These are phyloP conservation scores for Anthracocystis panici-leucophaei DNA, from an alignment of 1,284 basidiomycete genomes.

Conservation along the genomic window DNA sequence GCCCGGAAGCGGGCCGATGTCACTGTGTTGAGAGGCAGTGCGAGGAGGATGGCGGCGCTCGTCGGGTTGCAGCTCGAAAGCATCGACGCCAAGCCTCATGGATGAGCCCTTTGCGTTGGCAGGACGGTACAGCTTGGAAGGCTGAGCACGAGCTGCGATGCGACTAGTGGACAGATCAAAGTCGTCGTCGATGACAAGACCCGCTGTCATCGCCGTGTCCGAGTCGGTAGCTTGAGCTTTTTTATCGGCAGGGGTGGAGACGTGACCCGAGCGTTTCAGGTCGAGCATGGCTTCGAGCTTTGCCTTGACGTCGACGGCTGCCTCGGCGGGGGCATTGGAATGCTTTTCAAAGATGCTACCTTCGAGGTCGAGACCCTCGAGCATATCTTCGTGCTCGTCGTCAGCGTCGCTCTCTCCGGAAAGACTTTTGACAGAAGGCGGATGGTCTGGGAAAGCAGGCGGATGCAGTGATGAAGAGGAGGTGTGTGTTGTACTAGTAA, in stretches of 20 bases:
- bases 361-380: slow-evolving; percentile 52
- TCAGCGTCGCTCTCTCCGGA: slow-evolving; percentile 55
- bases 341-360: slow-evolving; percentile 49
- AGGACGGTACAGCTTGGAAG: slow-evolving; percentile 12
- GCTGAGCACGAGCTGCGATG: slow-evolving; percentile 29
- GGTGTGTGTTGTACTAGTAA: slow-evolving; percentile 15
- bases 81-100: slow-evolving; percentile 3
- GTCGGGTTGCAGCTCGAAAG: not conserved
- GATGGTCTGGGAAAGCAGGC: slow-evolving; percentile 12
- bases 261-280: slow-evolving; percentile 34
- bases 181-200: slow-evolving; percentile 61
- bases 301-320: slow-evolving; percentile 20
- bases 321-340: not conserved
- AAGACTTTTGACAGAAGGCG: slow-evolving; percentile 25
- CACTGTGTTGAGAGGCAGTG: slow-evolving; percentile 21
- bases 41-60: slow-evolving; percentile 20
- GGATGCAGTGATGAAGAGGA: slow-evolving; percentile 31
- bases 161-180: slow-evolving; percentile 59
- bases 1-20: not conserved
- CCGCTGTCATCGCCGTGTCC: slow-evolving; percentile 53
- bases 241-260: not conserved
- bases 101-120: not conserved
- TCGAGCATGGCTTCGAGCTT: slow-evolving; percentile 56
- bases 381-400: slow-evolving; percentile 55
- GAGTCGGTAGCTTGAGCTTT: slow-evolving; percentile 22